Evolutionary conservation across 495 filamentous ascomycete genomes (phyloP), one percentile per base, ranked within the genome.

Genomic region (Penicillium lividum): DNA sequence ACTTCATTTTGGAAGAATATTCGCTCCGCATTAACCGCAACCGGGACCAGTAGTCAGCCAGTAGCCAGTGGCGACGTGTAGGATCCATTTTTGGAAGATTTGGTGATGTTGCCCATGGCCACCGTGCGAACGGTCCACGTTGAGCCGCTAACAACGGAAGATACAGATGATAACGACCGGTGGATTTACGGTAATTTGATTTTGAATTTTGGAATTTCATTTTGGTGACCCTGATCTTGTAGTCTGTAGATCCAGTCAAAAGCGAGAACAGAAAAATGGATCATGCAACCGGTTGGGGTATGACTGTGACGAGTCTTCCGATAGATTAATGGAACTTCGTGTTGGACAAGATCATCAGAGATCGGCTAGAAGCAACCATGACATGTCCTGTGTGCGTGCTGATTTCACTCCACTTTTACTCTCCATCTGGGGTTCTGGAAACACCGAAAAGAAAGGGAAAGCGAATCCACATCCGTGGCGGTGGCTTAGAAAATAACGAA

Each of bases 361-460:
- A 49, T 49, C 46, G 46, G 46, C 46, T 49, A 29, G 46, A 46
- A 46, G 22, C 44, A 25, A 46, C 28, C 28, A 49, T 49, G 46
- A 54, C 43, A 54, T 22, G 29, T 30, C 49, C 55, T 27, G 25
- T 27, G 36, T 53, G 43, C 51, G 28, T 3, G 42, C 56, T 47
- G 34, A 30, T 28, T 31, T 5, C 27, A 18, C 27, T 29, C 31
- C 34, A 43, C 27, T 33, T 28, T 16, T 29, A 2, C 40, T 50
- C 51, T 56, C 58, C 65, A 60, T 69, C 67, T 65, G 67, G 67
- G 67, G 67, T 67, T 69, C 67, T 69, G 60, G 67, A 62, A 74
- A 65, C 53, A 62, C 54, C 53, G 59, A 71, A 61, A 61, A 36
- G 62, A 54, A 45, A 49, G 55, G 16, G 42, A 18, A 29, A 27